phyloP scores from a whole-genome alignment of 345 rosid genomes.

The Syzygium jambos region DNA sequence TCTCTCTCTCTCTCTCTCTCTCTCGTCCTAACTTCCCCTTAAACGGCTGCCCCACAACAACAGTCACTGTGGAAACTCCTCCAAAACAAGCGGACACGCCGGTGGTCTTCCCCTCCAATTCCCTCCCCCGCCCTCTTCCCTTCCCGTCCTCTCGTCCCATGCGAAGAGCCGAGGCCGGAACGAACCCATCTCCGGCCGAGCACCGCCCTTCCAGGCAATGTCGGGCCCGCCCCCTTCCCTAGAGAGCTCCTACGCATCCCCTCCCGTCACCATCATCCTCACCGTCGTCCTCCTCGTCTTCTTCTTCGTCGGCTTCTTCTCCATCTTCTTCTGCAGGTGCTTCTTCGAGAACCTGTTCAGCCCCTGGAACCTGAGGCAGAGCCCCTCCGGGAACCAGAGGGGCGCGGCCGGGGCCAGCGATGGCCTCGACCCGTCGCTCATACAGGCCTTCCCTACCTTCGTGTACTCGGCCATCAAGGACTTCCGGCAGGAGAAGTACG shows the following conservation, averaged over 20 bases:
- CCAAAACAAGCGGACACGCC: not conserved
- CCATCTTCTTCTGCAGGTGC: slow-evolving; percentile 58
- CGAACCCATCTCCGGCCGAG: slow-evolving; percentile 38
- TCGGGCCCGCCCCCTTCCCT: slow-evolving; percentile 8
- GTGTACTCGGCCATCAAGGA: slow-evolving; percentile 51
- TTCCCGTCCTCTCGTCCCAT: slow-evolving; percentile 10
- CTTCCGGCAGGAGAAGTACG: slow-evolving; percentile 41
- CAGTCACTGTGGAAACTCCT: not conserved
- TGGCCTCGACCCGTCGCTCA: slow-evolving; percentile 56
- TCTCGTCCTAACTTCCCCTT: not conserved
- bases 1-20: slow-evolving; percentile 13
- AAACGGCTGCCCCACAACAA: not conserved
- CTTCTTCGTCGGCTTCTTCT: slow-evolving; percentile 59
- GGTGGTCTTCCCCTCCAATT: too few species aligned
- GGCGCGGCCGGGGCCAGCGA: not conserved
- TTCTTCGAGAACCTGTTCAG: slow-evolving; percentile 30
- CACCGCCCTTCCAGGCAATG: slow-evolving; percentile 21
- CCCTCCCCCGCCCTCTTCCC: not conserved
- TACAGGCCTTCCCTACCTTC: slow-evolving; percentile 54
- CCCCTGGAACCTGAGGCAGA: slow-evolving; percentile 30
- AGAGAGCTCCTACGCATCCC: slow-evolving; percentile 9
- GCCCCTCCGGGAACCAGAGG: not conserved
- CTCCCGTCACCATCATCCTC: slow-evolving; percentile 42
- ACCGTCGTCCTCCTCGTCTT: slow-evolving; percentile 43
- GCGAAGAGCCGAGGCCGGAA: slow-evolving; percentile 43